A percentile compares a stretch with the other conserved stretches of the same genome.
phyloP scores from a whole-genome alignment of 225 moss, liverwort and hornwort species.

The Anthoceros angustus region DNA sequence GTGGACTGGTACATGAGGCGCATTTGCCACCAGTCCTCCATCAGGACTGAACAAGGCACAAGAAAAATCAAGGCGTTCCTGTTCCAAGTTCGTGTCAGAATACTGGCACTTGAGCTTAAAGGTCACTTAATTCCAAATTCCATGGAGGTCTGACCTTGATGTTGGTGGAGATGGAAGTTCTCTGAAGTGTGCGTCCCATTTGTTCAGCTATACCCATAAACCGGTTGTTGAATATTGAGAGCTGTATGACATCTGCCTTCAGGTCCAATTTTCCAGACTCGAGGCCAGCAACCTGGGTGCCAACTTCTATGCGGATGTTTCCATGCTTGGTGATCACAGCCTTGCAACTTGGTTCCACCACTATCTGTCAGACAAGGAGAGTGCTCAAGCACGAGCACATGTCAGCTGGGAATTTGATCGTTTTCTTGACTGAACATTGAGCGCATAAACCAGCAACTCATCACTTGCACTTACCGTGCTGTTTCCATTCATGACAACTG shows the following conservation, averaged over 20 bases:
- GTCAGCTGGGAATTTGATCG: background rate
- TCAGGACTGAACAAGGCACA: conserved; percentile 96
- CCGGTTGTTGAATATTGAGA: conserved; percentile 97
- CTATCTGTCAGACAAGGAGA: conserved; percentile 21
- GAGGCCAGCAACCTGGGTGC: conserved; percentile 14
- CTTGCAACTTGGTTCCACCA: conserved; percentile 67
- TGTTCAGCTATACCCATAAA: conserved; percentile 99
- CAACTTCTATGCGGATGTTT: conserved; percentile 66
- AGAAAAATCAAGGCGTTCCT: conserved; percentile 90
- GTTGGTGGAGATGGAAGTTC: conserved; percentile 98
- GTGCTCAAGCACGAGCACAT: background rate
- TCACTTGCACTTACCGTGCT: conserved; percentile 41
- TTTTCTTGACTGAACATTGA: too few relatives aligned
- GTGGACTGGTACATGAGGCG: conserved; percentile 97
- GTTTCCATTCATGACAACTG: conserved; percentile 88
- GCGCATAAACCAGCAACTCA: background rate
- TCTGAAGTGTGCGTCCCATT: conserved; percentile 95
- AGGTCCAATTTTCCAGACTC: conserved; percentile 25
- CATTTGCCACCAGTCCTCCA: conserved; percentile 93
- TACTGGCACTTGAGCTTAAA: background rate
- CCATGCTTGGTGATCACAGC: conserved; percentile 66
- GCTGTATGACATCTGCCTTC: conserved; percentile 81
- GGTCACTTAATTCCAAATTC: background rate
- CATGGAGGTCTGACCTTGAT: conserved; percentile 35
- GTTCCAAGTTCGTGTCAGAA: background rate